Conservation (phyloP, 306 rosid genomes). For the Arachis stenosperma region DNA sequence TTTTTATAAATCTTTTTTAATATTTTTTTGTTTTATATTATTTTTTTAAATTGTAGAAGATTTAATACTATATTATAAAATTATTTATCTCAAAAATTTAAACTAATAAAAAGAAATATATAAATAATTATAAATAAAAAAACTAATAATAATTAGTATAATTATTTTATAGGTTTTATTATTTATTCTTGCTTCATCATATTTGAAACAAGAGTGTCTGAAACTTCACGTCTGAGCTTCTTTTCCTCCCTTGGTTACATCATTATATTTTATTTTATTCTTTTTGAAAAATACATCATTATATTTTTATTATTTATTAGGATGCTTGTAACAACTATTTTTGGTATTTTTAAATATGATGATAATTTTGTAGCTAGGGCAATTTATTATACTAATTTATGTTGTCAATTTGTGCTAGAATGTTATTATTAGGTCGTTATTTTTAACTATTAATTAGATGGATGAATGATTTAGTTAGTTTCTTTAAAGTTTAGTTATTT, state of each 20-base stretch:
- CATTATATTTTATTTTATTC: not conserved
- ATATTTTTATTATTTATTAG: not conserved
- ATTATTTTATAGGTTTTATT: not conserved
- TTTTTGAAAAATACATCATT: too few species aligned
- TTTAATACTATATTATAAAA: too few species aligned
- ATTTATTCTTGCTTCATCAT: conserved; percentile 22
- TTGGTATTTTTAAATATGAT: not conserved
- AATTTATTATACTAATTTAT: too few species aligned
- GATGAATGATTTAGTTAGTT: too few species aligned
- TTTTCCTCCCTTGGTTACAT: conserved; percentile 17
- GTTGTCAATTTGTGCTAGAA: too few species aligned
- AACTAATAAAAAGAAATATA: not conserved
- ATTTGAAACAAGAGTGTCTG: conserved; percentile 18
- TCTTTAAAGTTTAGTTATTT: too few species aligned
- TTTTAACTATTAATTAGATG: too few species aligned
- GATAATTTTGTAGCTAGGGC: not conserved
- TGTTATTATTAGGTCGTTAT: too few species aligned
- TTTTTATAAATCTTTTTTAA: too few species aligned
- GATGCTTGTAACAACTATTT: not conserved
- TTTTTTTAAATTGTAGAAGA: too few species aligned
- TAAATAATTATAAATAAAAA: not conserved
- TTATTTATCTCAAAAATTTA: too few species aligned
- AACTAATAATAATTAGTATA: not conserved
- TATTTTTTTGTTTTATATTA: too few species aligned
- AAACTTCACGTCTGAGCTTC: conserved; percentile 2